phyloP scores from a whole-genome alignment of 495 filamentous ascomycete species.

The Staphylotrichum longicolle region DNA sequence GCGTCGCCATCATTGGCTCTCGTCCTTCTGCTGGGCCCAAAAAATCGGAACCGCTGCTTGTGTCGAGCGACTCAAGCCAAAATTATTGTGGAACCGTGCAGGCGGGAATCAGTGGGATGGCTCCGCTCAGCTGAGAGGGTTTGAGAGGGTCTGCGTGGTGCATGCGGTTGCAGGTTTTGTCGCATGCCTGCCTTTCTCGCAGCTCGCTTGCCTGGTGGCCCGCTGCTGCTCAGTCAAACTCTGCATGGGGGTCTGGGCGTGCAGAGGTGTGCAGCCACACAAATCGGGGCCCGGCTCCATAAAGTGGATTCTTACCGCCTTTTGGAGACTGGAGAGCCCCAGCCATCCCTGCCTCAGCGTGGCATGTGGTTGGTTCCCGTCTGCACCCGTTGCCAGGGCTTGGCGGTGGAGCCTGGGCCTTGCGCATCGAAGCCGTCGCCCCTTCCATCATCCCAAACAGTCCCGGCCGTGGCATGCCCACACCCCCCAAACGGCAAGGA shows the following conservation, averaged over 20 bases:
- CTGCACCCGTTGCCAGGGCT: slow-evolving; percentile 16
- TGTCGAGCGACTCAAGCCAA: slow-evolving; percentile 1
- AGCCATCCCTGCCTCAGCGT: slow-evolving; percentile 13
- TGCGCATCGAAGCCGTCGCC: slow-evolving; percentile 31
- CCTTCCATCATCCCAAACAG: slow-evolving; percentile 32
- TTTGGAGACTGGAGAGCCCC: slow-evolving; percentile 20
- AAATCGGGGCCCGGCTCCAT: slow-evolving; percentile 11
- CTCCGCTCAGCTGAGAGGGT: slow-evolving; percentile 13
- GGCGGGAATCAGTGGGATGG: neutral
- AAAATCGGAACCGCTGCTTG: slow-evolving; percentile 13
- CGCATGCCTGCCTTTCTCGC: slow-evolving; percentile 4
- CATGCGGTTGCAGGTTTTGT: slow-evolving; percentile 10
- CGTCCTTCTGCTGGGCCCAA: neutral
- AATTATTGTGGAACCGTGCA: slow-evolving; percentile 20
- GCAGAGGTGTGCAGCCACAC: slow-evolving; percentile 15
- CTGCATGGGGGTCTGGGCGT: slow-evolving; percentile 17
- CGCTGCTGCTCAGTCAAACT: slow-evolving; percentile 5
- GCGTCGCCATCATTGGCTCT: slow-evolving; percentile 5
- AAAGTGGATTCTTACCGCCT: slow-evolving; percentile 34
- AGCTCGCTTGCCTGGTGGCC: slow-evolving; percentile 12
- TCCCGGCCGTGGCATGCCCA: slow-evolving; percentile 8
- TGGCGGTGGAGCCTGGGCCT: slow-evolving; percentile 20
- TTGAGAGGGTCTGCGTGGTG: neutral
- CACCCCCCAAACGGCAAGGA: slow-evolving; percentile 28
- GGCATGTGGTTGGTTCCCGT: slow-evolving; percentile 15